Base-by-base conservation (phyloP, 768 basidiomycete species). In the Crepidotus variabilis region DNA sequence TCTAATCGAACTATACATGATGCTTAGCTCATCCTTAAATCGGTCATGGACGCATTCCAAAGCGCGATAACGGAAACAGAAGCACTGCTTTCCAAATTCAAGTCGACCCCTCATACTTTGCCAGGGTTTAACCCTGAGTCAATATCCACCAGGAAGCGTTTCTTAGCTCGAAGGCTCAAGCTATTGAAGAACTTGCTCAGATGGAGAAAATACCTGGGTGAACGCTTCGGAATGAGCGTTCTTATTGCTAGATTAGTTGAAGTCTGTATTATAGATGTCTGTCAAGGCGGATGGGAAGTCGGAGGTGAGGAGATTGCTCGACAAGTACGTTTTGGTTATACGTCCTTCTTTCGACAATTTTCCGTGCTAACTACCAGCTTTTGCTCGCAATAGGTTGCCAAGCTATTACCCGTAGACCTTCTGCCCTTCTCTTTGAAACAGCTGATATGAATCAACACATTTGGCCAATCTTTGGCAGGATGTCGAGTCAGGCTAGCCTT, bases 241-340 rank as follows among this genome's bases (percentile, higher is more conserved):
- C 71, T 90, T 47, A 77, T 82, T 20, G 76, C 71, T 13, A 78
- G 76, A 59, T 69, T 94, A 14, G 76, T 90, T 8, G 79, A 80
- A 20, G 73, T 78, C 18, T 79, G 79, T 58, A 77, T 94, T 45
- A 63, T 88, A 50, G 83, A 81, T 5, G 75, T 90, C 28, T 86
- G 92, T 5, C 79, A 84, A 58, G 80, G 78, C 55, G 89, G 88
- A 8, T 97, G 94, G 94, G 91, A 92, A 45, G 88, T 91, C 35
- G 93, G 94, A 10, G 92, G 92, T 1, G 80, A 87, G 68, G 83
- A 83, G 36, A 71, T 82, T 57, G 73, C 82, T 55, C 74, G 71
- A 24, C 83, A 82, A 80, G 91, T 91, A 58, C 60, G 73, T 67
- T 39, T 50, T 52, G 36, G 48, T 21, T 22, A n/a, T 32, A 46